A percentile compares a stretch with the other conserved stretches of the same genome.
Evolutionary conservation across 2,329 filamentous ascomycete species (phyloP).

Genomic region (Trichophyton schoenleinii): DNA sequence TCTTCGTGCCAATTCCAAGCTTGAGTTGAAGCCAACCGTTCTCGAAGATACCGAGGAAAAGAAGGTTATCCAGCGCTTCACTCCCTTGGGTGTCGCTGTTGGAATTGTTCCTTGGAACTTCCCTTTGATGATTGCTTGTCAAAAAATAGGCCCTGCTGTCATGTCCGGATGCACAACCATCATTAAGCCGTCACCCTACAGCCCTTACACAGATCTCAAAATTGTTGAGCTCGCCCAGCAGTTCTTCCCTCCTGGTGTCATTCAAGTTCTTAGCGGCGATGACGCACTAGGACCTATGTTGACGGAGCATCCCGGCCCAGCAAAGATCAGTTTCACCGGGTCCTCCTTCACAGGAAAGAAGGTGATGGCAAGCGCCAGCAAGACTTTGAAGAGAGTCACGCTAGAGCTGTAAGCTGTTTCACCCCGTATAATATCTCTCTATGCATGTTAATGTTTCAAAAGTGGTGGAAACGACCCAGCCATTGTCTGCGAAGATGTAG

Average conservation of each 20-base stretch:
- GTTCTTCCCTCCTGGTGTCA: slow-evolving; percentile 43
- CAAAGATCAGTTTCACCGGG: slow-evolving; percentile 49
- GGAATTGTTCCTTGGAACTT: slow-evolving; percentile 53
- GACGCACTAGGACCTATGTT: slow-evolving; percentile 43
- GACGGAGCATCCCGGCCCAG: slow-evolving; percentile 42
- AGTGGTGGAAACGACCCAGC: slow-evolving; percentile 45
- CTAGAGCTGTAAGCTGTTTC: slow-evolving; percentile 29
- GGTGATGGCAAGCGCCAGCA: slow-evolving; percentile 39
- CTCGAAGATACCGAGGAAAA: slow-evolving; percentile 33
- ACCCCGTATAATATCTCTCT: neutral
- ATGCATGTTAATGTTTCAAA: neutral
- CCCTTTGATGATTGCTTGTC: slow-evolving; percentile 30
- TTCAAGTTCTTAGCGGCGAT: slow-evolving; percentile 44
- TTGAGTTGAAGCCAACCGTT: slow-evolving; percentile 35
- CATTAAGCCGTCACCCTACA: slow-evolving; percentile 45
- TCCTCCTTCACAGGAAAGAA: slow-evolving; percentile 40
- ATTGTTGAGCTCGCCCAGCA: slow-evolving; percentile 39
- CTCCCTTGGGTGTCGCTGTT: slow-evolving; percentile 32
- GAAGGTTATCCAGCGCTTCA: slow-evolving; percentile 25
- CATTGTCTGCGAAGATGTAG: slow-evolving; percentile 42
- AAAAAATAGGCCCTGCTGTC: slow-evolving; percentile 41
- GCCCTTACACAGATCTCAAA: slow-evolving; percentile 42
- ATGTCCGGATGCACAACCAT: slow-evolving; percentile 45
- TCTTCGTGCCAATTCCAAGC: slow-evolving; percentile 15
- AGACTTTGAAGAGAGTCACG: slow-evolving; percentile 43